These are phyloP conservation scores for Colletotrichum graminicola DNA, from an alignment of 2,329 filamentous ascomycete species.

Conservation along the genomic window DNA sequence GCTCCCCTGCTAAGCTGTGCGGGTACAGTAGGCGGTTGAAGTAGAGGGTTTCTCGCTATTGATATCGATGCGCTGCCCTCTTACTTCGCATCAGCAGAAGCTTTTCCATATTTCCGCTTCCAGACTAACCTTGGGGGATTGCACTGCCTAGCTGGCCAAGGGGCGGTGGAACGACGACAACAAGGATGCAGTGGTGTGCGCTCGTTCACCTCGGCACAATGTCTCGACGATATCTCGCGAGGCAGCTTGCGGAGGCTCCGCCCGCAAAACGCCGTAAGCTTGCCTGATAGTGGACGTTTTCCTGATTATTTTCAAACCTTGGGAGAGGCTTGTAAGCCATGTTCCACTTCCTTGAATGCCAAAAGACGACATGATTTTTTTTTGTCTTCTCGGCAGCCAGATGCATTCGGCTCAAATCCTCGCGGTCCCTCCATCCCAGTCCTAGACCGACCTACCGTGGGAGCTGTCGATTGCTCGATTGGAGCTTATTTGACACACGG, in stretches of 20 bases:
- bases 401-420: neutral
- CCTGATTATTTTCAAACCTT: conserved; percentile 8
- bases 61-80: neutral
- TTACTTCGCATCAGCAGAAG: neutral
- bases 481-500: conserved; percentile 13
- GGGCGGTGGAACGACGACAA: conserved; percentile 27
- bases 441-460: neutral
- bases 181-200: conserved; percentile 24
- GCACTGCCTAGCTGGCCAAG: neutral
- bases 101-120: conserved; percentile 6
- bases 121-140: conserved; percentile 8
- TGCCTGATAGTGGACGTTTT: neutral
- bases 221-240: conserved; percentile 11
- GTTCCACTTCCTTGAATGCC: neutral
- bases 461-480: conserved; percentile 1
- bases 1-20: neutral
- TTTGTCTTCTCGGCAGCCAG: neutral
- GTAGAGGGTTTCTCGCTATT: neutral
- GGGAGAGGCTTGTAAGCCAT: neutral
- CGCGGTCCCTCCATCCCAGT: no score
- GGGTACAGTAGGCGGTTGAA: neutral
- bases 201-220: neutral
- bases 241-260: conserved; percentile 27
- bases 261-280: conserved; percentile 19
- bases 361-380: neutral